A percentile compares a stretch with the other conserved stretches of the same genome.
These are phyloP conservation scores for Rosa lucieae DNA, from an alignment of 306 rosid genomes.

Conservation along the genomic window DNA sequence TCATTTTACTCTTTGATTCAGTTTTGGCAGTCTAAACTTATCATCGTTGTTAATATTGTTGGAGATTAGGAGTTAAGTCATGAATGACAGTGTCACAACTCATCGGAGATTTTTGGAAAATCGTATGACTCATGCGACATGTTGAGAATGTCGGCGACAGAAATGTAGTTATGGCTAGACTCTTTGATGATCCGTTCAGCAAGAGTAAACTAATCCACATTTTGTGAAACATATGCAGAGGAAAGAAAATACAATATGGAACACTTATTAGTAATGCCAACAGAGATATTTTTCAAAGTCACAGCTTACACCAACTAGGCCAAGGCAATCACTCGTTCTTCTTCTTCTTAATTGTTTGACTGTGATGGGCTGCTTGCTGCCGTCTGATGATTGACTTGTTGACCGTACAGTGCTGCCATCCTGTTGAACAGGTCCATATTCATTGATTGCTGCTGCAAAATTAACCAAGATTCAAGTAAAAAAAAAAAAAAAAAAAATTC, in stretches of 20 bases:
- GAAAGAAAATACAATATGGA: neutral
- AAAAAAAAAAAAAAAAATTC: neutral
- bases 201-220: neutral
- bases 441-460: conserved; percentile 41
- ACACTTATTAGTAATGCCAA: neutral
- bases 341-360: conserved; percentile 18
- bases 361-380: conserved; percentile 25
- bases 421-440: conserved; percentile 50
- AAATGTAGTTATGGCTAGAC: neutral
- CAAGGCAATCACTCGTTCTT: neutral
- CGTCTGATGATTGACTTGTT: conserved; percentile 35
- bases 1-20: neutral
- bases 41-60: neutral
- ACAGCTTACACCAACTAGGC: neutral
- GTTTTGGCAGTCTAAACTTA: neutral
- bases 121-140: neutral
- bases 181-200: neutral
- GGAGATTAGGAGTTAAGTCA: neutral
- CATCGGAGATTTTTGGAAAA: neutral
- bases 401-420: conserved; percentile 50
- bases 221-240: neutral
- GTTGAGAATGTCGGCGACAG: neutral
- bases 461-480: neutral
- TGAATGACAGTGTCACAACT: neutral
- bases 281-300: neutral